A percentile compares a stretch with the other conserved stretches of the same genome.
Evolutionary conservation across 257 asterid genomes (phyloP).

Genomic region (Capsicum chinense): DNA sequence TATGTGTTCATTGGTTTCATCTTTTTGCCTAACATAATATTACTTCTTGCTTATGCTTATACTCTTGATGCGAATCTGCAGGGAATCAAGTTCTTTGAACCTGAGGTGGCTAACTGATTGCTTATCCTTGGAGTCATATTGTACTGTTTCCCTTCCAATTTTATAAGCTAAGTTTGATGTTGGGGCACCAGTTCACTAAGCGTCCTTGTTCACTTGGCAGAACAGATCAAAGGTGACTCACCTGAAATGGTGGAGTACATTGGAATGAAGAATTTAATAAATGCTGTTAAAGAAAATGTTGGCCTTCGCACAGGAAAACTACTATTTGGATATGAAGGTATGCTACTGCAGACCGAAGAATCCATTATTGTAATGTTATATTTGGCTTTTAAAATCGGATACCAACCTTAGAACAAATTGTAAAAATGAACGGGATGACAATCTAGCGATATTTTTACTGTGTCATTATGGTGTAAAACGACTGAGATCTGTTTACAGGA

Average conservation of each 20-base stretch:
- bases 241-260: constrained; percentile 96
- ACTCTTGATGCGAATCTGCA: constrained; percentile 39
- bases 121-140: constrained; percentile 35
- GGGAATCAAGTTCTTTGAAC: constrained; percentile 99
- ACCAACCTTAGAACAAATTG: not conserved
- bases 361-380: not conserved
- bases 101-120: constrained; percentile 73
- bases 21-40: not conserved
- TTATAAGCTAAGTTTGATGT: not conserved
- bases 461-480: not conserved
- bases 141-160: constrained; percentile 23
- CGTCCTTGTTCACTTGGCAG: constrained; percentile 42
- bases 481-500: not conserved
- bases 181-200: constrained; percentile 20
- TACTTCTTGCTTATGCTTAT: constrained; percentile 25
- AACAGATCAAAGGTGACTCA: constrained; percentile 92
- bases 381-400: not conserved
- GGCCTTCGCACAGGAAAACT: constrained; percentile 80
- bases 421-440: not conserved
- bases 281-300: constrained; percentile 68
- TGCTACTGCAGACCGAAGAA: constrained; percentile 26
- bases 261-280: constrained; percentile 84
- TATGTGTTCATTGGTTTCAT: not conserved
- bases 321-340: constrained; percentile 87
- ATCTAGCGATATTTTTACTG: not conserved